These are phyloP conservation scores for Rhamnella rubrinervis DNA, from an alignment of 331 rosid species.

Conservation along the genomic window DNA sequence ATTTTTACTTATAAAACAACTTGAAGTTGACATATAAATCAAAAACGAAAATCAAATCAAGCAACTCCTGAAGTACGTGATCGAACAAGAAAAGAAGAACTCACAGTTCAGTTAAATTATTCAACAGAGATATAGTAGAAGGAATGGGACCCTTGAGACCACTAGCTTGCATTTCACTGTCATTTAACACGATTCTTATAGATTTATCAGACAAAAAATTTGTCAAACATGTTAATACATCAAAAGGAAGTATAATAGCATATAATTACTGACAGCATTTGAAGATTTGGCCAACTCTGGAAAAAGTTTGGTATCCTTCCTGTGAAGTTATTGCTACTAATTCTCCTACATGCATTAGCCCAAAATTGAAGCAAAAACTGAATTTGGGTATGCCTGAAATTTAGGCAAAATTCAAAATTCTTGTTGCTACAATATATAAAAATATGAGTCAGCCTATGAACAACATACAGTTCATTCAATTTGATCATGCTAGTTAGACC, in stretches of 20 bases:
- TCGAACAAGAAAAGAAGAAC: not conserved
- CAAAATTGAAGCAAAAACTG: no score
- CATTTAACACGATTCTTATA: not conserved
- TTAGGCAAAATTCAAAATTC: no score
- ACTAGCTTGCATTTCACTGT: slow-evolving; percentile 29
- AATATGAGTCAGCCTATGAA: no score
- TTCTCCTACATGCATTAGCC: no score
- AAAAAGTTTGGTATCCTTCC: slow-evolving; percentile 23
- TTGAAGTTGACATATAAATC: no score
- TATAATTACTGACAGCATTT: not conserved
- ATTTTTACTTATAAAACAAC: no score
- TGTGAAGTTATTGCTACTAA: not conserved
- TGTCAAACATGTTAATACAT: not conserved
- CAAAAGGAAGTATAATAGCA: not conserved
- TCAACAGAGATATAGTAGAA: slow-evolving; percentile 7
- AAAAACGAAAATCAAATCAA: no score
- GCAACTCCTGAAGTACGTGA: no score
- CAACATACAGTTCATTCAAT: not conserved
- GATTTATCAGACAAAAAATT: not conserved
- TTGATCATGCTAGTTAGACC: slow-evolving; percentile 5
- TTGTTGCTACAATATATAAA: no score
- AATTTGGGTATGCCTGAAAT: no score
- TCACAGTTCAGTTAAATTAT: slow-evolving; percentile 19
- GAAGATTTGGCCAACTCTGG: slow-evolving; percentile 17
- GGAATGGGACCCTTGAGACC: slow-evolving; percentile 30